Evolutionary conservation across 2,329 filamentous ascomycete genomes (phyloP), one percentile per base, ranked within the genome.

Genomic region (Tolypocladium paradoxum): DNA sequence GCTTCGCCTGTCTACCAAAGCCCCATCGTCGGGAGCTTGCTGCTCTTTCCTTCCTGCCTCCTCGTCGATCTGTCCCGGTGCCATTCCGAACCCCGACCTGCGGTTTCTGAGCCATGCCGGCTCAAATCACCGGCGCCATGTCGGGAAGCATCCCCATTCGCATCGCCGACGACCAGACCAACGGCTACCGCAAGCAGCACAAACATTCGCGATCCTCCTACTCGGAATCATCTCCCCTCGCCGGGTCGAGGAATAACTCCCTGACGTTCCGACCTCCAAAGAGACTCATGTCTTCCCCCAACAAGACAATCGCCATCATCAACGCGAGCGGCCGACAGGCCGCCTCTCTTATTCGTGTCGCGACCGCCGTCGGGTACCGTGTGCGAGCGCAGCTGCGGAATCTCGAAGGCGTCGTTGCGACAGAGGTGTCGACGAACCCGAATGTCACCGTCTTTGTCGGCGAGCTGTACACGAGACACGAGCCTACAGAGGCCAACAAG

Each of bases 321-420:
- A 97, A 97, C 73, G 90, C 90, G 67, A 92, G 90, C 68, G 93
- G 93, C 65, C 88, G 93, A 63, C 93, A 99, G 76, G 90, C 92
- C 59, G 92, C 92, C 54, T 96, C 91, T 55, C 84, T 99, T 64
- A 93, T 96, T 62, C 87, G 93, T 61, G 90, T 96, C 66, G 92
- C 92, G 54, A 89, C 89, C 46, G 93, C 93, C 55, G 86, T 97
- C 53, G 93, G 93, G 60, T 97, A 93, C 76, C 83, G 86, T 68
- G 92, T 99, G 54, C 88, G 89, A 64, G 93, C 91, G 33, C 93
- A 97, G 73, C 79, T 97, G 69, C 83, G 90, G 64, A 92, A 90
- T 63, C 81, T 87, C 57, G 88, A 93, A 64, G 90, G 90, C 53
- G 81, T 96, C 49, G 89, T 97, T 54, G 90, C 91, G 38, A 84